Percentiles rank a stretch among this genome's conserved stretches.
These are phyloP conservation scores for Epipyxis sp. DNA, from an alignment of 108 stramenopile species.

Conservation along the genomic window DNA sequence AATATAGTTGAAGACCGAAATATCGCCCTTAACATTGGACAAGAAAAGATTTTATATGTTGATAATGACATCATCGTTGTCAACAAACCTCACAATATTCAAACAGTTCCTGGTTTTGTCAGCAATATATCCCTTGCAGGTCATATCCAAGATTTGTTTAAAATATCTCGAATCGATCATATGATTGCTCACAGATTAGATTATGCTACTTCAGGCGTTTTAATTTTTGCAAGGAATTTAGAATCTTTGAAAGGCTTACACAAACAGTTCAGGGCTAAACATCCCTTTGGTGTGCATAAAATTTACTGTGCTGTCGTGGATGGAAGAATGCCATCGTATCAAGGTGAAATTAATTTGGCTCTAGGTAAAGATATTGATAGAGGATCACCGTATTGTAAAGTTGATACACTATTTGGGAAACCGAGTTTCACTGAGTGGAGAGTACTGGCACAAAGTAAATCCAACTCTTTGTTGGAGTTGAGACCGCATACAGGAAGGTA, in stretches of 20 bases:
- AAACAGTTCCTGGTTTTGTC: background rate
- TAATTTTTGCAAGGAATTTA: slow-evolving; percentile 7
- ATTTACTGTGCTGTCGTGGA: background rate
- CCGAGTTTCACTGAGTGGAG: background rate
- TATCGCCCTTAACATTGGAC: too few species aligned
- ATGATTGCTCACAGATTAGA: slow-evolving; percentile 4
- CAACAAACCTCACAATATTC: background rate
- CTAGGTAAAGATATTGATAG: background rate
- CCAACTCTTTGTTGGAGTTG: background rate
- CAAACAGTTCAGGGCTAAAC: background rate
- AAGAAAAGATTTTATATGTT: background rate
- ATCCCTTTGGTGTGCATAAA: background rate
- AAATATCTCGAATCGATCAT: background rate
- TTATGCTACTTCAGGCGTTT: background rate
- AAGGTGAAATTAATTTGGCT: background rate
- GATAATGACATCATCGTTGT: slow-evolving; percentile 13
- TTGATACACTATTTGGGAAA: background rate
- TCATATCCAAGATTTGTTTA: background rate
- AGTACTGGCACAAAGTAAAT: background rate
- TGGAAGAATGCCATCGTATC: background rate
- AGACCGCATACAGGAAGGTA: slow-evolving; percentile 3
- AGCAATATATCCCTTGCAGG: background rate
- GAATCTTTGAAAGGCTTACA: slow-evolving; percentile 1
- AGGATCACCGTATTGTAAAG: slow-evolving; percentile 16
- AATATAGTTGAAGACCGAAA: too few species aligned